Percentiles rank a stretch among this genome's conserved stretches.
phyloP scores from a whole-genome alignment of 163 green algal species.

The Coccomyxa subellipsoidea region DNA sequence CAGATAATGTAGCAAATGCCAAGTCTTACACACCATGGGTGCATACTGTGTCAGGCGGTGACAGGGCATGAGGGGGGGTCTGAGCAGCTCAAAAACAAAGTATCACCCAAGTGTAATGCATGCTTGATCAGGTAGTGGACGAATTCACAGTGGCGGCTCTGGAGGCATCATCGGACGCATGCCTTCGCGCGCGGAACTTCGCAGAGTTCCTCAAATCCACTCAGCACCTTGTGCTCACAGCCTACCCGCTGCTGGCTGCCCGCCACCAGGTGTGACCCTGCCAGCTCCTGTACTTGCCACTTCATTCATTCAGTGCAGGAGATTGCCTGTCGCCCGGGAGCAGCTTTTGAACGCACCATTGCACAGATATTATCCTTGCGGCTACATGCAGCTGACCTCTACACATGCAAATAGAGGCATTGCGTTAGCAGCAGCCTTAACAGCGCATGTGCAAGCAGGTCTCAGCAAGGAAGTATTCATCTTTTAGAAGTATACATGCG shows the following conservation, averaged over 20 bases:
- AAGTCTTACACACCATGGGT: too few relatives aligned
- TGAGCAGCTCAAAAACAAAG: too few relatives aligned
- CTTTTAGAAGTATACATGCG: too few relatives aligned
- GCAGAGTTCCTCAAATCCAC: slow-evolving; percentile 22
- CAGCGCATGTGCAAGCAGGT: neutral
- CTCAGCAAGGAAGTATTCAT: too few relatives aligned
- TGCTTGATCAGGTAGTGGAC: neutral
- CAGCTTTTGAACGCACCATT: neutral
- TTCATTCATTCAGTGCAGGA: neutral
- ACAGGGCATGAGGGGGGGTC: too few relatives aligned
- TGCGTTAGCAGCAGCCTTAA: neutral
- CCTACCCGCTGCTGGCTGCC: neutral
- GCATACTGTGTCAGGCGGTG: too few relatives aligned
- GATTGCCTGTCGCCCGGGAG: neutral
- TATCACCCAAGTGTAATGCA: neutral
- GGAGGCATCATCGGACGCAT: neutral
- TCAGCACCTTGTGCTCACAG: slow-evolving; percentile 13
- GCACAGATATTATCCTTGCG: neutral
- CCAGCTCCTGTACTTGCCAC: neutral
- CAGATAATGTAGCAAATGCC: too few relatives aligned
- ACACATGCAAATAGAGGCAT: neutral
- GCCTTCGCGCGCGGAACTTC: neutral
- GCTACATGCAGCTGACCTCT: neutral
- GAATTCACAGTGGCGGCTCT: neutral
- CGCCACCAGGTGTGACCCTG: neutral